These are phyloP conservation scores for Kandelia obovata DNA, from an alignment of 345 rosid genomes.

Conservation along the genomic window DNA sequence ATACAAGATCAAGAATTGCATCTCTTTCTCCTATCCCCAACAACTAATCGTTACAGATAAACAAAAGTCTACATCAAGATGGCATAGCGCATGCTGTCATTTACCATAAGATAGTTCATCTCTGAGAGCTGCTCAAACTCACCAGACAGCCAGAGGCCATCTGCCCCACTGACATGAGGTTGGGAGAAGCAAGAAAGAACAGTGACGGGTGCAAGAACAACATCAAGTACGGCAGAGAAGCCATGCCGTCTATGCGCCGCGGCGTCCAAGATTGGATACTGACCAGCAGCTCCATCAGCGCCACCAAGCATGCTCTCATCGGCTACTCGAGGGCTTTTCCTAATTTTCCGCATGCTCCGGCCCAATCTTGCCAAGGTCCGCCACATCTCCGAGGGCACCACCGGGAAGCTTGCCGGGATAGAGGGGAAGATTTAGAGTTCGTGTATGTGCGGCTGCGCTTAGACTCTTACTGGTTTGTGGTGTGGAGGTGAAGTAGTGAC, in stretches of 20 bases:
- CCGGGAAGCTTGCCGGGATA: background rate
- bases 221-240: conserved; percentile 34
- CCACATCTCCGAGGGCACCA: conserved; percentile 29
- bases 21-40: background rate
- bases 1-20: conserved; percentile 18
- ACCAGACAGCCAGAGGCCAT: conserved; percentile 70
- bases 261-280: conserved; percentile 19
- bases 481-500: background rate
- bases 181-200: conserved; percentile 65
- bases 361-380: conserved; percentile 34
- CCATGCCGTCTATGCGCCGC: conserved; percentile 24
- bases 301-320: conserved; percentile 56
- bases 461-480: background rate
- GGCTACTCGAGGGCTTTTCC: conserved; percentile 67
- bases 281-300: conserved; percentile 15
- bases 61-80: conserved; percentile 61
- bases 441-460: too few species aligned
- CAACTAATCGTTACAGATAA: background rate
- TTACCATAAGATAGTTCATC: conserved; percentile 80
- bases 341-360: conserved; percentile 45
- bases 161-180: conserved; percentile 58
- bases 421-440: too few species aligned
- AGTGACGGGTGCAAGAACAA: conserved; percentile 49
- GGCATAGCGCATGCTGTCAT: conserved; percentile 88
- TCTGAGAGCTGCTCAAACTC: conserved; percentile 61